Evolutionary conservation across 768 basidiomycete genomes (phyloP).

Genomic region (Boletales sp.): DNA sequence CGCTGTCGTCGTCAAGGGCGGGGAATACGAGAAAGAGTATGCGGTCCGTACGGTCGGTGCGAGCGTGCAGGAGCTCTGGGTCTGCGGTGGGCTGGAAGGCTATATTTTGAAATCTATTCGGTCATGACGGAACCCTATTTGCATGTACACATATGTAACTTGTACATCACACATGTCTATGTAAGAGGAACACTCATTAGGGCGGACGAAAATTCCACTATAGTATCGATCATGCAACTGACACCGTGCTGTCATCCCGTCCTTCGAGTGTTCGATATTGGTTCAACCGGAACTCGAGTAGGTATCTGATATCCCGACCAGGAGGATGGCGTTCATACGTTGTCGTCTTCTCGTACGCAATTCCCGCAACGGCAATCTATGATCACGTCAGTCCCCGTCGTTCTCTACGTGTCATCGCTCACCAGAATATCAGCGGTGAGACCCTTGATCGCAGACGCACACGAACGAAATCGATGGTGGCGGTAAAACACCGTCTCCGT

Average conservation of each 20-base stretch:
- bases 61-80: constrained; percentile 97
- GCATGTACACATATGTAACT: neutral
- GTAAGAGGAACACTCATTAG: neutral
- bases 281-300: constrained; percentile 25
- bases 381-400: neutral
- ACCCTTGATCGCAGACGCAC: constrained; percentile 79
- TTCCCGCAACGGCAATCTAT: constrained; percentile 48
- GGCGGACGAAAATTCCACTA: no score
- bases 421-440: constrained; percentile 82
- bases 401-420: constrained; percentile 17
- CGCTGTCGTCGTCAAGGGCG: constrained; percentile 49
- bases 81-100: constrained; percentile 91
- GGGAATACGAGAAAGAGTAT: constrained; percentile 53
- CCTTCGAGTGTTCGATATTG: constrained; percentile 18
- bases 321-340: constrained; percentile 58
- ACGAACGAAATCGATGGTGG: constrained; percentile 80
- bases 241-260: neutral
- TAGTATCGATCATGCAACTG: neutral
- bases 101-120: constrained; percentile 77
- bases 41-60: constrained; percentile 74
- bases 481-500: constrained; percentile 58
- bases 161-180: neutral
- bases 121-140: constrained; percentile 10
- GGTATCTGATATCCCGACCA: constrained; percentile 37
- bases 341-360: constrained; percentile 54